Evolutionary conservation across 306 rosid species (phyloP).

Genomic region (Acacia confusa): DNA sequence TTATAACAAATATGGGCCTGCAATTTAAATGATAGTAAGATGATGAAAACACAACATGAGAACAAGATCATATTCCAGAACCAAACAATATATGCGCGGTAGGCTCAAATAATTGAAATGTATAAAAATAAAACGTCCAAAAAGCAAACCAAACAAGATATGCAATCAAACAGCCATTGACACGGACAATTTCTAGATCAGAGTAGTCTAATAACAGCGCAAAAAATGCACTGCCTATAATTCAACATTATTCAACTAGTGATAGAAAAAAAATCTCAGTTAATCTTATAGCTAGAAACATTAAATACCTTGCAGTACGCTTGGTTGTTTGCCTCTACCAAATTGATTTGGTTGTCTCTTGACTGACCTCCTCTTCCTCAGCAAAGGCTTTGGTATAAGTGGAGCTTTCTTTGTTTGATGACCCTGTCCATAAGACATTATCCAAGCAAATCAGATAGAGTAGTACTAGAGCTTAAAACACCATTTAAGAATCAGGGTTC

Average conservation of each 20-base stretch:
- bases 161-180: neutral
- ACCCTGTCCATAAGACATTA: slow-evolving; percentile 43
- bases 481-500: neutral
- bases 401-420: slow-evolving; percentile 49
- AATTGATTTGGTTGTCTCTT: slow-evolving; percentile 66
- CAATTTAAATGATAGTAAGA: slow-evolving; percentile 10
- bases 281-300: neutral
- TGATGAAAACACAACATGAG: neutral
- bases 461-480: slow-evolving; percentile 12
- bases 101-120: neutral
- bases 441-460: neutral
- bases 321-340: slow-evolving; percentile 53
- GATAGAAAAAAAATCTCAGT: neutral
- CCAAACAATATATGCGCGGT: neutral
- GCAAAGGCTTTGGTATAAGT: slow-evolving; percentile 45
- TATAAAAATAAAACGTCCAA: neutral
- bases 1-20: neutral
- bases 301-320: slow-evolving; percentile 54
- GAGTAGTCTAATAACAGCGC: neutral
- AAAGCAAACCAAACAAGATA: neutral
- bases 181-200: neutral
- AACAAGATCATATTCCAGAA: neutral
- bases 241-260: neutral
- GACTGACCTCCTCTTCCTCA: slow-evolving; percentile 65
- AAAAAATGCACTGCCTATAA: neutral